phyloP scores from a whole-genome alignment of 208 protist genomes.

The Trypanosoma platydactyli region DNA sequence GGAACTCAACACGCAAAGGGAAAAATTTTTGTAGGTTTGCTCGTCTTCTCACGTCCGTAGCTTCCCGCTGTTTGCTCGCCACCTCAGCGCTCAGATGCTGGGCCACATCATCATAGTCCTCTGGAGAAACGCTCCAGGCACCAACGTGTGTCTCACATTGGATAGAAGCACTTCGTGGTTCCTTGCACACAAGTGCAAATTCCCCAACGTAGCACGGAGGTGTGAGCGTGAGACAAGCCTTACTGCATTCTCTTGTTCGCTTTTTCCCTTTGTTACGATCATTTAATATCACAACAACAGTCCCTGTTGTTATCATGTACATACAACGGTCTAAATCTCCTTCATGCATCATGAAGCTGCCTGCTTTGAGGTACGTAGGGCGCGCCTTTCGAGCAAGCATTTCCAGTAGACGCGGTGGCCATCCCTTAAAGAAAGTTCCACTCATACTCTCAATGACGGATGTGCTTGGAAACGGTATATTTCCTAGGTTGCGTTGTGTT shows the following conservation, averaged over 20 bases:
- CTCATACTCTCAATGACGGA: constrained; percentile 83
- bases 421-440: constrained; percentile 83
- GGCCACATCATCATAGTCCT: constrained; percentile 83
- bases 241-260: constrained; percentile 74
- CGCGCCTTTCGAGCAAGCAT: constrained; percentile 60
- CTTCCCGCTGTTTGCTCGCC: constrained; percentile 78
- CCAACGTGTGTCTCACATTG: constrained; percentile 83
- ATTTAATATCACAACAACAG: constrained; percentile 64
- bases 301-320: constrained; percentile 85
- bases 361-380: constrained; percentile 57
- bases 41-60: constrained; percentile 79
- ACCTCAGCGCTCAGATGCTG: constrained; percentile 69
- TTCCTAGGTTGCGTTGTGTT: constrained; percentile 48
- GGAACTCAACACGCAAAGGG: constrained; percentile 66
- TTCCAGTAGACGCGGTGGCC: constrained; percentile 70
- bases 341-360: constrained; percentile 86
- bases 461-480: constrained; percentile 77
- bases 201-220: constrained; percentile 88
- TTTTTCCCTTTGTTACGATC: constrained; percentile 75
- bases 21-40: constrained; percentile 86
- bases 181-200: constrained; percentile 88
- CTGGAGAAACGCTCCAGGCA: constrained; percentile 72
- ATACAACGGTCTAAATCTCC: constrained; percentile 86
- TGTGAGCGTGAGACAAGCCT: constrained; percentile 59
- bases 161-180: constrained; percentile 85